These are phyloP conservation scores for Alnus glutinosa DNA, from an alignment of 306 rosid species.

Conservation along the genomic window DNA sequence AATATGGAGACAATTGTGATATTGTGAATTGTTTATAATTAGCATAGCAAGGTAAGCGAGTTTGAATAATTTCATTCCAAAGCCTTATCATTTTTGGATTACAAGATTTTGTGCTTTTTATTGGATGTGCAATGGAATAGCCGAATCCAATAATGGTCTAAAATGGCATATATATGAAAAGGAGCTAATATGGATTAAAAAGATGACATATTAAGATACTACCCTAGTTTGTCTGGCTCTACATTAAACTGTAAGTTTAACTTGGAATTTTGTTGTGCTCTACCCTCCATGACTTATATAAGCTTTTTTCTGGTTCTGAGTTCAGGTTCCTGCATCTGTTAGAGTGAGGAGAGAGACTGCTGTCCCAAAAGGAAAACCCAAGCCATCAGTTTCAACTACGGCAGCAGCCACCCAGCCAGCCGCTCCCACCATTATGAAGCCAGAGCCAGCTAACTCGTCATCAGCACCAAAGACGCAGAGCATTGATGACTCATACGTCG, in stretches of 20 bases:
- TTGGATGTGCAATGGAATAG: not conserved
- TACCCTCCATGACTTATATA: slow-evolving; percentile 1
- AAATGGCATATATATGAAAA: not conserved
- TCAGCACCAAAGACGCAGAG: slow-evolving; percentile 65
- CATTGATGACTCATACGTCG: slow-evolving; percentile 69
- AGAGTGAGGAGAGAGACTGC: slow-evolving; percentile 88
- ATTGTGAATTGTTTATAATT: not conserved
- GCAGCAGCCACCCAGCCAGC: slow-evolving; percentile 39
- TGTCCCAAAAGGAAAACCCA: slow-evolving; percentile 63
- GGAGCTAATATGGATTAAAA: not conserved
- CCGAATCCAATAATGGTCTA: not conserved
- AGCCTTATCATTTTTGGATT: not conserved
- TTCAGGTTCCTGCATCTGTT: slow-evolving; percentile 89
- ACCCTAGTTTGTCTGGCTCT: slow-evolving; percentile 1
- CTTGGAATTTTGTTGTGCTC: not conserved
- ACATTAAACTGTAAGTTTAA: not conserved
- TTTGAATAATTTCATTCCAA: not conserved
- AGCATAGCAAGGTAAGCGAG: not conserved
- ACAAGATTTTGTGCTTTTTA: not conserved
- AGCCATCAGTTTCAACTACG: slow-evolving; percentile 46
- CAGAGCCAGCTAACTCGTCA: slow-evolving; percentile 49
- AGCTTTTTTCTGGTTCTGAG: slow-evolving; percentile 26
- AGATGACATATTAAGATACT: not conserved
- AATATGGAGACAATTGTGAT: not conserved
- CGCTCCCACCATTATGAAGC: slow-evolving; percentile 46